These are phyloP conservation scores for Xylaria intraflava DNA, from an alignment of 495 filamentous ascomycete genomes.

Conservation along the genomic window DNA sequence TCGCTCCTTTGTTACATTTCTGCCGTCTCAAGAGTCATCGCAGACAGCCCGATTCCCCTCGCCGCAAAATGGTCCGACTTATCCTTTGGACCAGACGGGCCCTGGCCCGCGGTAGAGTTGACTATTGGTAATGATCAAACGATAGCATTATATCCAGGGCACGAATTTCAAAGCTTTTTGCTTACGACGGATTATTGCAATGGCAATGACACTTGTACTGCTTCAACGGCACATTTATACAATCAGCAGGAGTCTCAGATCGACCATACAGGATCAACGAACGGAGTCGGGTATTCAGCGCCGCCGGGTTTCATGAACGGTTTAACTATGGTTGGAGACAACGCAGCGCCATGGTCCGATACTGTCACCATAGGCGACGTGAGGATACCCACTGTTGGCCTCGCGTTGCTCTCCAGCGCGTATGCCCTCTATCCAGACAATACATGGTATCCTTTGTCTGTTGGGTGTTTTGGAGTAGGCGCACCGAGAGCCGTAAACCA, in stretches of 20 bases:
- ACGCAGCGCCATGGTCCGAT: conserved; percentile 20
- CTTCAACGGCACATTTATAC: conserved; percentile 21
- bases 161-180: conserved; percentile 21
- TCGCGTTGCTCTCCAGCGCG: conserved; percentile 15
- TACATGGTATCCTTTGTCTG: conserved; percentile 28
- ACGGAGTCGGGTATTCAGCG: conserved; percentile 13
- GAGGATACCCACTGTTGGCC: conserved; percentile 18
- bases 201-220: conserved; percentile 20
- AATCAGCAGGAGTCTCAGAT: conserved; percentile 21
- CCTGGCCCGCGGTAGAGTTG: conserved; percentile 32
- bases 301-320: conserved; percentile 20
- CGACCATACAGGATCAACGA: conserved; percentile 21
- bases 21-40: conserved; percentile 11
- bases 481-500: conserved; percentile 28
- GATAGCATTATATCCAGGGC: conserved; percentile 30
- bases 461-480: conserved; percentile 32
- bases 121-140: conserved; percentile 23
- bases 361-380: conserved; percentile 14
- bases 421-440: conserved; percentile 27
- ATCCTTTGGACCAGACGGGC: conserved; percentile 31
- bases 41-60: conserved; percentile 12
- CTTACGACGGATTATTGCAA: conserved; percentile 27
- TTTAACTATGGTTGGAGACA: conserved; percentile 12
- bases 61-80: conserved; percentile 22
- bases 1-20: conserved; percentile 22